phyloP scores from a whole-genome alignment of 768 basidiomycete species.

The Tulasnella sp. region DNA sequence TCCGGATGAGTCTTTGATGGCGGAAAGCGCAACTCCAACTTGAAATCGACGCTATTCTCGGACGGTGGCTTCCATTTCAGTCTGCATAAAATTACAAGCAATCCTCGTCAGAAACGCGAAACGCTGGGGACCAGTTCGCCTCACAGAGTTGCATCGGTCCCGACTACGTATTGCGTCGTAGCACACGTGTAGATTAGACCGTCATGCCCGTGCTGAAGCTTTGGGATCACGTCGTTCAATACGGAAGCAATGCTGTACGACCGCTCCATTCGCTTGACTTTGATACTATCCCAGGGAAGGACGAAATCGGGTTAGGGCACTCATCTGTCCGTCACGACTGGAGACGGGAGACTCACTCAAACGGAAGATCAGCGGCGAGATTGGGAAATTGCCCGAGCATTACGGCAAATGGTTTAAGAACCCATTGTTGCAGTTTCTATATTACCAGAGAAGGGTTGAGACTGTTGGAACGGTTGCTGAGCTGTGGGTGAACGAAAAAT shows the following conservation, averaged over 20 bases:
- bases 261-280: slow-evolving; percentile 74
- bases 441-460: not conserved
- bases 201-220: slow-evolving; percentile 83
- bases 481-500: not conserved
- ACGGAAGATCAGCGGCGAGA: slow-evolving; percentile 54
- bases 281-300: slow-evolving; percentile 46
- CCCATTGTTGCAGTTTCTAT: slow-evolving; percentile 70
- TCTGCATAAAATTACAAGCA: slow-evolving; percentile 37
- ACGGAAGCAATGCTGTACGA: slow-evolving; percentile 86
- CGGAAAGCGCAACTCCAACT: slow-evolving; percentile 89
- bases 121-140: slow-evolving; percentile 19
- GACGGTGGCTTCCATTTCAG: slow-evolving; percentile 98
- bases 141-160: slow-evolving; percentile 85
- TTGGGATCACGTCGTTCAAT: slow-evolving; percentile 71
- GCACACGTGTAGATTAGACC: slow-evolving; percentile 95
- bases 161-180: slow-evolving; percentile 63
- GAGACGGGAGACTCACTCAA: slow-evolving; percentile 49
- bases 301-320: not conserved
- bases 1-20: slow-evolving; percentile 39
- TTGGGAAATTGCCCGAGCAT: slow-evolving; percentile 60
- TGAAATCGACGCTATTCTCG: slow-evolving; percentile 97
- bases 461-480: not conserved
- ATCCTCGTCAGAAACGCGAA: not conserved
- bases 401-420: slow-evolving; percentile 67
- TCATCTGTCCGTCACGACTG: not conserved